Conservation (phyloP, 257 asterid species). For the Solanum sitiens region DNA sequence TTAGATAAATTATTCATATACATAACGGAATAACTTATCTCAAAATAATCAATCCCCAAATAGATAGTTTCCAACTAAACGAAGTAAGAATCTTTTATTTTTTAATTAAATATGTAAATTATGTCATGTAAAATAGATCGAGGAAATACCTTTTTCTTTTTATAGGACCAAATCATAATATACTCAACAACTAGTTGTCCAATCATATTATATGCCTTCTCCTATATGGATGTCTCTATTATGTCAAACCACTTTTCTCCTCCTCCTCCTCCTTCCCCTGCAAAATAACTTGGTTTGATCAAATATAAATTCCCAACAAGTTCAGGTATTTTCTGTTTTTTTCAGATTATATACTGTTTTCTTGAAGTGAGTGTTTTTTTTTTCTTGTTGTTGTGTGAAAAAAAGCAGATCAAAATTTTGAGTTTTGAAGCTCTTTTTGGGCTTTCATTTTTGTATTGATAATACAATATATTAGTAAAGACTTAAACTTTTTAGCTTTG, state of each 20-base stretch:
- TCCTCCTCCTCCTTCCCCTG: not conserved
- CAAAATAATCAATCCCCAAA: not conserved
- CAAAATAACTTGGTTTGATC: not conserved
- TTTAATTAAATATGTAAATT: no score
- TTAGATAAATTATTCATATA: no score
- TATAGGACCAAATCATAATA: not conserved
- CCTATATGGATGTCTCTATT: not conserved
- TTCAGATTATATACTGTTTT: not conserved
- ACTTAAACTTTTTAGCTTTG: not conserved
- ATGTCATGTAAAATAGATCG: accelerated
- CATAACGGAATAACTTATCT: no score
- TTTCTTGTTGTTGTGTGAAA: not conserved
- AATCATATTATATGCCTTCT: not conserved
- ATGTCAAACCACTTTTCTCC: not conserved
- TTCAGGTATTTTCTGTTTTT: not conserved
- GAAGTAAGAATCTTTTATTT: no score
- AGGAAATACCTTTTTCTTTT: no score
- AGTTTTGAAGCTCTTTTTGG: not conserved
- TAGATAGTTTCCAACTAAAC: no score
- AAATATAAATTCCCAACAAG: not conserved
- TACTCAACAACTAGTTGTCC: not conserved
- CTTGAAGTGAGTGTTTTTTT: not conserved
- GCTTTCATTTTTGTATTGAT: not conserved
- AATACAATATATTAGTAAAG: not conserved
- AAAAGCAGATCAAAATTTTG: not conserved